Base-by-base conservation (phyloP, 2,329 filamentous ascomycete species). In the Stagonosporopsis vannaccii region DNA sequence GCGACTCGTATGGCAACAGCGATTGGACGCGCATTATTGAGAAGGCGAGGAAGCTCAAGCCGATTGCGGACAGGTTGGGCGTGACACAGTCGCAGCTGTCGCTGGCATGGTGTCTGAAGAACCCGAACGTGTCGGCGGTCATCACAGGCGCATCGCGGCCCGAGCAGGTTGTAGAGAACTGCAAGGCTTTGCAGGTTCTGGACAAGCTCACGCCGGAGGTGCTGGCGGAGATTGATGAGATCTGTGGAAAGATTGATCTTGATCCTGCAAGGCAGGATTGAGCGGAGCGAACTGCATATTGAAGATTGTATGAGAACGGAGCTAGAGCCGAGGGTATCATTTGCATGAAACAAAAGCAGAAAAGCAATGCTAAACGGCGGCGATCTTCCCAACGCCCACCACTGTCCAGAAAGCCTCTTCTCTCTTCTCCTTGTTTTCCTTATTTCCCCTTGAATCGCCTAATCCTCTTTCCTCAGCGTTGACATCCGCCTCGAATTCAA, bases 341-440 rank as follows among this genome's bases (percentile, higher is more conserved):
- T 55, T 22, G 17, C 53, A 35, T 49, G 36, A 19, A 46, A 42
- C 6, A 32, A 26, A 36, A 32, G 15, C n/a, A 41, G 22, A 36
- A 12, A 44, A 32, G 17, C 20, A 19, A 39, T 26, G 17, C 63
- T 52, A 65, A 45, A 58, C 30, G 1, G 55, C 39, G 23, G 68
- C 85, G 69, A 98, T 95, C 68, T 87, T 87, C 9, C 95, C 95
- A 55, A 96, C 85, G 3, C 94, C 94, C 32, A 98, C 81, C 19
- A 96, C 92, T 79, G 91, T 92, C 95, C 95, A 99, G 77, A 97
- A 98, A 51, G 92, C 92, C 76, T 98, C 79, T 73, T 98, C 95
- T 70, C 90, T 86, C 80, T 88, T 94, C 77, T 87, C 81, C 87
- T 92, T 78, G 46, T 85, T 40, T 85, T 86, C 74, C 83, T 87